These are phyloP conservation scores for Bruguiera sexangula DNA, from an alignment of 345 rosid genomes.

Conservation along the genomic window DNA sequence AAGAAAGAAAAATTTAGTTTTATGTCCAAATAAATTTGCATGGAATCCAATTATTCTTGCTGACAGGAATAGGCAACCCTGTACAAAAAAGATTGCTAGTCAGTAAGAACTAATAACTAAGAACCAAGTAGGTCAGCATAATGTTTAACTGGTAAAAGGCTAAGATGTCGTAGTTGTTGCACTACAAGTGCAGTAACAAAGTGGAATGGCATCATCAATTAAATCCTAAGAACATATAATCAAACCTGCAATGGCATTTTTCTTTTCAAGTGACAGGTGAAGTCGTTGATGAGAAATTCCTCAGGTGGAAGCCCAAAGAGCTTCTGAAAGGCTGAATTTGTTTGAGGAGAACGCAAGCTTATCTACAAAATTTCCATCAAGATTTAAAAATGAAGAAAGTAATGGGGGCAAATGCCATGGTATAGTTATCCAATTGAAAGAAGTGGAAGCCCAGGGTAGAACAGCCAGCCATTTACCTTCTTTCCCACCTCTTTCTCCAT, in stretches of 20 bases:
- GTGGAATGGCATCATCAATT: neutral
- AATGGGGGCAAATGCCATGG: neutral
- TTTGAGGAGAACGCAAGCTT: conserved; percentile 90
- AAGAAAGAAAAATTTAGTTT: conserved; percentile 89
- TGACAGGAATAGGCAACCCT: conserved; percentile 94
- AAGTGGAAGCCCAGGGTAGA: conserved; percentile 11
- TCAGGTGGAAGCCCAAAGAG: conserved; percentile 90
- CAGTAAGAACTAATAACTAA: neutral
- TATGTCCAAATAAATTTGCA: conserved; percentile 85
- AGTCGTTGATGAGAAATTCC: conserved; percentile 96
- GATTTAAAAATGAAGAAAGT: conserved; percentile 1
- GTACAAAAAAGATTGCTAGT: conserved; percentile 24
- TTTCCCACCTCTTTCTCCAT: conserved; percentile 99
- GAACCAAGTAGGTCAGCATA: neutral
- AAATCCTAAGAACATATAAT: conserved; percentile 11
- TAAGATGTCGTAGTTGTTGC: neutral
- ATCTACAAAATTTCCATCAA: conserved; percentile 47
- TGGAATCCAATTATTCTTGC: conserved; percentile 90
- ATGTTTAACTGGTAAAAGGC: neutral
- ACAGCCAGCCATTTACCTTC: conserved; percentile 53
- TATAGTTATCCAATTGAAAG: neutral
- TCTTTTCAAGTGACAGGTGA: conserved; percentile 92
- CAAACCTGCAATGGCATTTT: conserved; percentile 87
- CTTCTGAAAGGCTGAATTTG: conserved; percentile 95
- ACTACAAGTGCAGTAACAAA: neutral